These are phyloP conservation scores for Euphorbia peplus DNA, from an alignment of 345 rosid genomes.

Conservation along the genomic window DNA sequence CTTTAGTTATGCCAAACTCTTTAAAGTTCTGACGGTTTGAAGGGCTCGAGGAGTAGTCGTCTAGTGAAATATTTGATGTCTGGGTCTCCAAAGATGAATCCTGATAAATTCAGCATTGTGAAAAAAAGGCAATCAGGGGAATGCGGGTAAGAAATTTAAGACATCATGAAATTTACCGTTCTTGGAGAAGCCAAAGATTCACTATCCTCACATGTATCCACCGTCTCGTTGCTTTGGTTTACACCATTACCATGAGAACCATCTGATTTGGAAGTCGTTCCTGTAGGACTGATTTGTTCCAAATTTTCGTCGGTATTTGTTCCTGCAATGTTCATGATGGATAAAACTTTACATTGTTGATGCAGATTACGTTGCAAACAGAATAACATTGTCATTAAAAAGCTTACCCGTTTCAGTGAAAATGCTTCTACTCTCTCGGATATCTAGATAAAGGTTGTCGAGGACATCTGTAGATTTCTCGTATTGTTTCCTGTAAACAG, in stretches of 20 bases:
- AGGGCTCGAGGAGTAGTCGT: constrained; percentile 28
- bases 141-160: not conserved
- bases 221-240: constrained; percentile 17
- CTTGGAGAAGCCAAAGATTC: constrained; percentile 27
- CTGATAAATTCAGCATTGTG: constrained; percentile 25
- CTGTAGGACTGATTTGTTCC: constrained; percentile 14
- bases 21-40: constrained; percentile 22
- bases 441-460: constrained; percentile 13
- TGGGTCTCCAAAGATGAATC: constrained; percentile 31
- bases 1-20: constrained; percentile 22
- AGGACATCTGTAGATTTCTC: constrained; percentile 10
- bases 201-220: constrained; percentile 21
- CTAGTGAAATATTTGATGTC: constrained; percentile 19
- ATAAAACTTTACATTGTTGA: constrained; percentile 15
- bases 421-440: constrained; percentile 14
- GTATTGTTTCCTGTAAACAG: constrained; percentile 13
- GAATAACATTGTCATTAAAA: constrained; percentile 3
- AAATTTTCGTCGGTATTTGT: not conserved
- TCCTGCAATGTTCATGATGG: constrained; percentile 18
- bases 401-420: constrained; percentile 27
- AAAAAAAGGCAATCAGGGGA: not conserved
- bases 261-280: constrained; percentile 20
- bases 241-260: constrained; percentile 11
- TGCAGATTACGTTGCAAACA: constrained; percentile 3
- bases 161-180: constrained; percentile 25